Conservation (phyloP, 306 rosid species). For the Sindora glabra region DNA sequence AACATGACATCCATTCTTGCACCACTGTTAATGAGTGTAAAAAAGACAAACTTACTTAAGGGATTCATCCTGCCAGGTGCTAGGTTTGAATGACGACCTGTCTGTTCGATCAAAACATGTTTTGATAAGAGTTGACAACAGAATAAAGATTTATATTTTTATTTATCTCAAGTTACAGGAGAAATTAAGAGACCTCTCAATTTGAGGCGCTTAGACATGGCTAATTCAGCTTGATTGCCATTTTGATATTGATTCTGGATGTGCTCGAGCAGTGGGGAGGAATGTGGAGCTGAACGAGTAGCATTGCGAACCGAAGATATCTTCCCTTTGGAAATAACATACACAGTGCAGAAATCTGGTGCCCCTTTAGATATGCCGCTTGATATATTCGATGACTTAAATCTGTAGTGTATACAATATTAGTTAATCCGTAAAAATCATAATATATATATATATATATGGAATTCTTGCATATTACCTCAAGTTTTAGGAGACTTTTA, state of each 20-base stretch:
- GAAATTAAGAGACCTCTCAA: constrained; percentile 51
- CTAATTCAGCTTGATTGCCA: constrained; percentile 15
- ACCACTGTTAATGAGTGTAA: not conserved
- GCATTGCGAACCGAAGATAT: constrained; percentile 52
- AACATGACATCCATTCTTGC: not conserved
- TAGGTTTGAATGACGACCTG: constrained; percentile 53
- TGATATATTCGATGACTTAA: constrained; percentile 56
- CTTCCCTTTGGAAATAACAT: constrained; percentile 74
- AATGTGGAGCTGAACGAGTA: constrained; percentile 48
- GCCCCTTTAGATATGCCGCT: constrained; percentile 54
- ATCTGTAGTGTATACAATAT: constrained; percentile 35
- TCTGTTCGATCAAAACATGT: constrained; percentile 14
- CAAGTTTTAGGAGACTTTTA: too few species aligned
- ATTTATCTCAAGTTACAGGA: too few species aligned
- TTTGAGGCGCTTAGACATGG: constrained; percentile 23
- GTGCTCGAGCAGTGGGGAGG: constrained; percentile 55
- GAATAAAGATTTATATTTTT: not conserved
- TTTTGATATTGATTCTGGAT: constrained; percentile 19
- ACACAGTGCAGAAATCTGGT: constrained; percentile 81
- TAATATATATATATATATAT: too few species aligned
- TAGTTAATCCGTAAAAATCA: not conserved
- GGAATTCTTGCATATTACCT: too few species aligned
- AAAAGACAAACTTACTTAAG: constrained; percentile 29
- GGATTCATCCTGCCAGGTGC: constrained; percentile 39
- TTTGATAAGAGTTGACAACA: not conserved